phyloP scores from a whole-genome alignment of 1,284 basidiomycete genomes.

The Taiwanofungus camphoratus region DNA sequence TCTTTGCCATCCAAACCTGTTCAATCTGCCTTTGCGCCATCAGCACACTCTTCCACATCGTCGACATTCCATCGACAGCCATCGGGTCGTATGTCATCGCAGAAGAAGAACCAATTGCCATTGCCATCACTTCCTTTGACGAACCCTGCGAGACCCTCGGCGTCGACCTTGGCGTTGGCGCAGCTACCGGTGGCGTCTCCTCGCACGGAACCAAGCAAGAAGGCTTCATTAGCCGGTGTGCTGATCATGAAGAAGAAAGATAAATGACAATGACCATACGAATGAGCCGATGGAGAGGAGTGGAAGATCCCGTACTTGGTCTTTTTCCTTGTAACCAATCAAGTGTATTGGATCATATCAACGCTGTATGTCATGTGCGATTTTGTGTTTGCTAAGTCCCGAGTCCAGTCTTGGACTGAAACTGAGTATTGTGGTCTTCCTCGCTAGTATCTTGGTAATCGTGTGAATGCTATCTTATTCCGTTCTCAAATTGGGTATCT shows the following conservation, averaged over 20 bases:
- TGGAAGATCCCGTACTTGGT: too few species aligned
- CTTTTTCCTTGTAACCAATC: too few species aligned
- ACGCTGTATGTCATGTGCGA: too few species aligned
- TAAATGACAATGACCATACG: background rate
- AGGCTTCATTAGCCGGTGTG: background rate
- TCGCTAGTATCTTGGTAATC: too few species aligned
- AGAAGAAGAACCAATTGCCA: background rate
- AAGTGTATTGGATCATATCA: too few species aligned
- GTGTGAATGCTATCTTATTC: too few species aligned
- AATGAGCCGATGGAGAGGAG: too few species aligned
- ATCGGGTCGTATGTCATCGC: background rate
- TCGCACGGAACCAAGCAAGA: background rate
- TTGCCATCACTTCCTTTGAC: slow-evolving; percentile 4
- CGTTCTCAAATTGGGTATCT: too few species aligned
- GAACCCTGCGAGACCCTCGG: background rate
- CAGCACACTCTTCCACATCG: slow-evolving; percentile 4
- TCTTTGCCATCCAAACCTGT: slow-evolving; percentile 49
- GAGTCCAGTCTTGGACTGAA: too few species aligned
- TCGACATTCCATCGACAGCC: background rate
- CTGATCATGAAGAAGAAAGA: slow-evolving; percentile 2
- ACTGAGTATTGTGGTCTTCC: too few species aligned
- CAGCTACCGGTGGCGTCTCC: background rate
- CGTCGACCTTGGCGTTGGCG: background rate
- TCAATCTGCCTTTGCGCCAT: slow-evolving; percentile 2
- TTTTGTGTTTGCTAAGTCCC: too few species aligned